These are phyloP conservation scores for Candida parachauliodes DNA, from an alignment of 805 yeast species.

Conservation along the genomic window DNA sequence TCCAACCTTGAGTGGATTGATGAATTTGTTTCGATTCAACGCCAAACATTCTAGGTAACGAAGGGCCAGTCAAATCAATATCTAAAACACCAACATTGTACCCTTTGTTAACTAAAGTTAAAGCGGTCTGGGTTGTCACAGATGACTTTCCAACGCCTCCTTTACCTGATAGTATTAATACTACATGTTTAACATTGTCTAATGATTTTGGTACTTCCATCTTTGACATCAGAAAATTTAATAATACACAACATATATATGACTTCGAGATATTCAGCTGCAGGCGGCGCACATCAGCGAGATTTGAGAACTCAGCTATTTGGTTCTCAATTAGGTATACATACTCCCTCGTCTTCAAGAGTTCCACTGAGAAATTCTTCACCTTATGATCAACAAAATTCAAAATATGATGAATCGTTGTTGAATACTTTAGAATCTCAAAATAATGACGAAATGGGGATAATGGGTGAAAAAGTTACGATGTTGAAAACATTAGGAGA, in stretches of 20 bases:
- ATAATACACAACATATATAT: constrained; percentile 12
- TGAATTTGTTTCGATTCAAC: constrained; percentile 74
- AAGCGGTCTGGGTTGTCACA: constrained; percentile 89
- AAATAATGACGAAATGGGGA: constrained; percentile 38
- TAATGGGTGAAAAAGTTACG: constrained; percentile 39
- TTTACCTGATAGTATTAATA: constrained; percentile 85
- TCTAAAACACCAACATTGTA: constrained; percentile 90
- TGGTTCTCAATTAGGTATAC: constrained; percentile 20
- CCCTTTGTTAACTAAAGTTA: constrained; percentile 69
- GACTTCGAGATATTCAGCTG: constrained; percentile 28
- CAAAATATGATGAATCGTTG: constrained; percentile 40
- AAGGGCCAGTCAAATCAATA: constrained; percentile 95
- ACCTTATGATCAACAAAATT: constrained; percentile 35
- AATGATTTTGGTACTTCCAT: constrained; percentile 30
- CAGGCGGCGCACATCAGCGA: constrained; percentile 36
- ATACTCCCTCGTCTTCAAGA: constrained; percentile 11
- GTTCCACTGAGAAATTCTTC: constrained; percentile 31
- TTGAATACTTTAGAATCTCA: constrained; percentile 43
- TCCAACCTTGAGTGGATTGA: constrained; percentile 85
- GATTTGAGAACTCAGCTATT: constrained; percentile 42
- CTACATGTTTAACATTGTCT: constrained; percentile 63
- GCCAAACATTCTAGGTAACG: constrained; percentile 95
- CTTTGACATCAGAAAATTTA: no score
- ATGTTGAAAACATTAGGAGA: constrained; percentile 40
- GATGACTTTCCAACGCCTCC: constrained; percentile 98